Evolutionary conservation across 441 rosid genomes (phyloP).

Genomic region (Sinapis alba): DNA sequence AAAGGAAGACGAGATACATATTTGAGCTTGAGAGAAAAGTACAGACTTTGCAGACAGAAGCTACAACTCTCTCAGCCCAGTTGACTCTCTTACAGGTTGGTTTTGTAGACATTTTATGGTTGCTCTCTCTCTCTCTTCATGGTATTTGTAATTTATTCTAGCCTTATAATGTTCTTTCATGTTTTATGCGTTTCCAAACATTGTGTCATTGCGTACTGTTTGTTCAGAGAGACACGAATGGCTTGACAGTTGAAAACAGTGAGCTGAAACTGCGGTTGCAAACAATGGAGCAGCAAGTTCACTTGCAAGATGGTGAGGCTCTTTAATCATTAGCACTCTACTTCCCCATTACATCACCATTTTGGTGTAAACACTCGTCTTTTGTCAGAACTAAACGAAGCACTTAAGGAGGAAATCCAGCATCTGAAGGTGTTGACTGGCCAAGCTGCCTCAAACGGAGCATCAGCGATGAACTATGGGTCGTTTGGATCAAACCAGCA

Average conservation of each 20-base stretch:
- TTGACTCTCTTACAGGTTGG: constrained; percentile 85
- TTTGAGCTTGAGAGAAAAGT: constrained; percentile 98
- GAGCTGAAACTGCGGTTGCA: constrained; percentile 95
- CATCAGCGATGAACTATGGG: constrained; percentile 64
- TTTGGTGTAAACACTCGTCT: background rate
- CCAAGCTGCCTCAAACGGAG: constrained; percentile 72
- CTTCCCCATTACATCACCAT: background rate
- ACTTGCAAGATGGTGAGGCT: constrained; percentile 93
- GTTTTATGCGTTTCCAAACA: background rate
- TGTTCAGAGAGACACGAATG: constrained; percentile 94
- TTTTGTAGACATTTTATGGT: constrained; percentile 15
- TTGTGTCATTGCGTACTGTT: constrained; percentile 20
- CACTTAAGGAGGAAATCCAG: constrained; percentile 94
- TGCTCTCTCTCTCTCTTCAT: background rate
- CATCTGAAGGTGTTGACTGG: constrained; percentile 85
- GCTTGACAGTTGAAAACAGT: constrained; percentile 85
- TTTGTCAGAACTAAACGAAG: constrained; percentile 77
- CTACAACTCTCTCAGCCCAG: constrained; percentile 95
- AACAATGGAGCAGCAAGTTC: constrained; percentile 97
- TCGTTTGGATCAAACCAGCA: constrained; percentile 79
- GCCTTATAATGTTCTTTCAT: background rate
- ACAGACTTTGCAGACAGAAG: constrained; percentile 95
- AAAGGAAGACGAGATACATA: constrained; percentile 96
- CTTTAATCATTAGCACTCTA: constrained; percentile 18
- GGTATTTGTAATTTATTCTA: background rate